Percentiles rank a stretch among this genome's conserved stretches.
These are phyloP conservation scores for Elaeis guineensis DNA, from an alignment of 176 grass and related monocot genomes.

Conservation along the genomic window DNA sequence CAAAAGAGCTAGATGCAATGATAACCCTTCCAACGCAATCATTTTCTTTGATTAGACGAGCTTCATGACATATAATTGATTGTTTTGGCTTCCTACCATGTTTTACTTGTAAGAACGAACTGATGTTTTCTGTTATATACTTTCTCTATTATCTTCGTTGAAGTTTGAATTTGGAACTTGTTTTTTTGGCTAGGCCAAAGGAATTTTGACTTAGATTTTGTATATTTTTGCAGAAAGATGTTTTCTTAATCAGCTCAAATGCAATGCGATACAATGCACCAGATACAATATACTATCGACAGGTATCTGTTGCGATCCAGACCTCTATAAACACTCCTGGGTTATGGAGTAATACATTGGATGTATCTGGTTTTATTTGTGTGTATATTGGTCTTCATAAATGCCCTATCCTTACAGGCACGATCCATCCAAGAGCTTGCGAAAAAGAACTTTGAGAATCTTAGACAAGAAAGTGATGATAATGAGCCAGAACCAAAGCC, in stretches of 20 bases:
- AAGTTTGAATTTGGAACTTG: too few relatives aligned
- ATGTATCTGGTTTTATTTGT: background rate
- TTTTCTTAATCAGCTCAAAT: conserved; percentile 77
- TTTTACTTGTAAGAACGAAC: too few relatives aligned
- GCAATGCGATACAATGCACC: conserved; percentile 92
- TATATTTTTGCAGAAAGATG: conserved; percentile 63
- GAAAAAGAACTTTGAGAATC: conserved; percentile 91
- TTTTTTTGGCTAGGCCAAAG: too few relatives aligned
- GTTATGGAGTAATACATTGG: too few relatives aligned
- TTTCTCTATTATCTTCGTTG: too few relatives aligned
- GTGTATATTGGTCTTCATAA: conserved; percentile 11
- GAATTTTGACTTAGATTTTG: conserved; percentile 8
- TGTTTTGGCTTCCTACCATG: too few relatives aligned
- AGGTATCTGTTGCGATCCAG: conserved; percentile 31
- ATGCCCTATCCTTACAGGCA: conserved; percentile 38
- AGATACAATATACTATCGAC: conserved; percentile 88
- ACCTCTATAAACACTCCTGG: background rate
- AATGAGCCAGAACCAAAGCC: conserved; percentile 55
- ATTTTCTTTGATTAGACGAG: too few relatives aligned
- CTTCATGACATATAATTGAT: too few relatives aligned
- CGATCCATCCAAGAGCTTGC: conserved; percentile 93
- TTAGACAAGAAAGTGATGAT: conserved; percentile 87
- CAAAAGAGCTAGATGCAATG: too few relatives aligned
- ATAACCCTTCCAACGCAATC: too few relatives aligned
- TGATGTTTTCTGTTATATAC: too few relatives aligned